Conservation (phyloP, 345 rosid genomes). For the Euphorbia lathyris region DNA sequence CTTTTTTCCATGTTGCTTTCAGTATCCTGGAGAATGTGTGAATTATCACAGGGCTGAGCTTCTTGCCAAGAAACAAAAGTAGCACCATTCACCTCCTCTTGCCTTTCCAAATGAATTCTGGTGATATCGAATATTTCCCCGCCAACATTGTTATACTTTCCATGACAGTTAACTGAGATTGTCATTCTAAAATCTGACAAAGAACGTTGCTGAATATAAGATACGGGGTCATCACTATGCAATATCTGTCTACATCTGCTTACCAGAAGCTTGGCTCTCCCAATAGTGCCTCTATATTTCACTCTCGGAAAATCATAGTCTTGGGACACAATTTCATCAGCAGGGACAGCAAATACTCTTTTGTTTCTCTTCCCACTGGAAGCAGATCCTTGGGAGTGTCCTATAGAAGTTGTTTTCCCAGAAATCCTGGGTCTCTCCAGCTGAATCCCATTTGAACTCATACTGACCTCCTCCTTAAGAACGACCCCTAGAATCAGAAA, state of each 20-base stretch:
- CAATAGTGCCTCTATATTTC: constrained; percentile 29
- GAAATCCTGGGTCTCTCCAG: constrained; percentile 21
- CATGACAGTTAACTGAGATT: constrained; percentile 11
- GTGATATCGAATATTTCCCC: constrained; percentile 12
- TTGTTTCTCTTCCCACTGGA: constrained; percentile 61
- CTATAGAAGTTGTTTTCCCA: constrained; percentile 31
- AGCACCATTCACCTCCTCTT: constrained; percentile 21
- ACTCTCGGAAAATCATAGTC: constrained; percentile 16
- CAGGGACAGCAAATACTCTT: constrained; percentile 63
- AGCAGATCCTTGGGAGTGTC: constrained; percentile 46
- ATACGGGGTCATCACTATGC: constrained; percentile 54
- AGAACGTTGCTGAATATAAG: constrained; percentile 41
- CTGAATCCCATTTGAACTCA: constrained; percentile 11
- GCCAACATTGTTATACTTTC: constrained; percentile 14
- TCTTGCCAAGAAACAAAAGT: constrained; percentile 20
- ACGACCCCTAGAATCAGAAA: constrained; percentile 56
- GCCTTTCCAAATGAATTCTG: constrained; percentile 23
- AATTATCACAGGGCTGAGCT: constrained; percentile 16
- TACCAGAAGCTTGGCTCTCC: constrained; percentile 41
- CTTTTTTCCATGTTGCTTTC: not conserved
- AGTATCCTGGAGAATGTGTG: not conserved
- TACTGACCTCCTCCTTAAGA: constrained; percentile 46
- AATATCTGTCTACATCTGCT: constrained; percentile 56
- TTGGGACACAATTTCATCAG: constrained; percentile 25
- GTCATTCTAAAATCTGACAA: constrained; percentile 29